Evolutionary conservation across 306 rosid species (phyloP), one percentile per base, ranked within the genome.

Genomic region (Prunus armeniaca): DNA sequence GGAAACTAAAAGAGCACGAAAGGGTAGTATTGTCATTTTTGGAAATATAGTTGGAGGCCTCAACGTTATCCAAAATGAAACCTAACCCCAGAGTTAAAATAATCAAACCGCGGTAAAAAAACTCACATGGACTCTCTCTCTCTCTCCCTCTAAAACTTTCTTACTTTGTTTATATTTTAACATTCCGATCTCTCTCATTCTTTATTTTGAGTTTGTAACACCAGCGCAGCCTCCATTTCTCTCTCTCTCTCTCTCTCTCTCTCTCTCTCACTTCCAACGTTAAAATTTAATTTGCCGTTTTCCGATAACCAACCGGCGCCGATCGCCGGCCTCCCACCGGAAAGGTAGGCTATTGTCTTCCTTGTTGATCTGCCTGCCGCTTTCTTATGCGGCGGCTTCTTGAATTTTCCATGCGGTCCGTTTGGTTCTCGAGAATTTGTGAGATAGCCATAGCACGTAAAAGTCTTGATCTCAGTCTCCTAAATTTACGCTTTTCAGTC

Each of bases 311-410:
- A 25, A 1, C 70, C 45, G 57, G 34, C 47, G 12, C 73, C 77
- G 61, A 68, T 84, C 68, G 75, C 60, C 71, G 71, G 67, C 47
- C 12, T 27, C 18, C 18, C 51, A 20, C 80, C 52, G 76, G 60
- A 14, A 74, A 79, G 84, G 87, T 86, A 47, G 62, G 70, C 24
- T 52, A 9, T 69, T 28, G 61, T 45, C 56, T 20, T 54, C 49
- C 10, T 22, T 5, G 73, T 55, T 75, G 88, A 86, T 87, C 88
- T 58, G 74, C 79, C 79, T 60, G 56, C 30, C 75, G 54, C 60
- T 76, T 76, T 79, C 67, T 65, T 43, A 9, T 6, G 63, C 45
- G 72, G 67, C 15, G n/a, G 62, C 58, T 18, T 10, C 67, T 45
- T 18, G 46, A 73, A 22, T 74, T 73, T 69, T 38, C 45, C 61